A percentile compares a stretch with the other conserved stretches of the same genome.
These are phyloP conservation scores for Solanum aculeatissimum DNA, from an alignment of 305 asterid species.

Conservation along the genomic window DNA sequence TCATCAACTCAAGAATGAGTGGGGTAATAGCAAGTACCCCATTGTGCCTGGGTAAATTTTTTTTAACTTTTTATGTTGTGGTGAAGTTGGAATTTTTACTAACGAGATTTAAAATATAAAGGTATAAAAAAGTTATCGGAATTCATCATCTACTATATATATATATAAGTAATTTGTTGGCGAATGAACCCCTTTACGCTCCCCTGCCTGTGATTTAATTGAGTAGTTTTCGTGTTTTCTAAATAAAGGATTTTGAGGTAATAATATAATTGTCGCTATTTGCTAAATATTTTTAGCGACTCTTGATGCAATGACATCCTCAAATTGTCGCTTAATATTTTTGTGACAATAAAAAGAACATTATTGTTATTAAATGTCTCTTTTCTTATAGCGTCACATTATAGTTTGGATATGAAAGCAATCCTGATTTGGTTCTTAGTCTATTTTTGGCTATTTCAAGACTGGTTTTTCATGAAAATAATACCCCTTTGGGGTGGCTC, in stretches of 20 bases:
- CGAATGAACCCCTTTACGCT: not conserved
- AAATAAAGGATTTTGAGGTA: too few relatives aligned
- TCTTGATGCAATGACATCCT: too few relatives aligned
- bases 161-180: not conserved
- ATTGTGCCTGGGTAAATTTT: slow-evolving; percentile 40
- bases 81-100: not conserved
- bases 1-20: slow-evolving; percentile 34
- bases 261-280: too few relatives aligned
- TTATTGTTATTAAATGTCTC: too few relatives aligned
- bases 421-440: not conserved
- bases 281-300: too few relatives aligned
- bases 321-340: too few relatives aligned
- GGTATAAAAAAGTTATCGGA: not conserved
- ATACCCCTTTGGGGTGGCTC: too few relatives aligned
- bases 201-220: not conserved
- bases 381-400: not conserved
- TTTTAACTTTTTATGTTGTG: not conserved
- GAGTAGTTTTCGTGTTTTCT: not conserved
- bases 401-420: not conserved
- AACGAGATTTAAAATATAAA: not conserved
- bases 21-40: slow-evolving; percentile 32
- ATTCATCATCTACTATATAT: not conserved
- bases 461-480: too few relatives aligned
- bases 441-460: not conserved
- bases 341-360: too few relatives aligned